Evolutionary conservation across 345 rosid species (phyloP), one percentile per base, ranked within the genome.

Genomic region (Lagerstroemia speciosa): DNA sequence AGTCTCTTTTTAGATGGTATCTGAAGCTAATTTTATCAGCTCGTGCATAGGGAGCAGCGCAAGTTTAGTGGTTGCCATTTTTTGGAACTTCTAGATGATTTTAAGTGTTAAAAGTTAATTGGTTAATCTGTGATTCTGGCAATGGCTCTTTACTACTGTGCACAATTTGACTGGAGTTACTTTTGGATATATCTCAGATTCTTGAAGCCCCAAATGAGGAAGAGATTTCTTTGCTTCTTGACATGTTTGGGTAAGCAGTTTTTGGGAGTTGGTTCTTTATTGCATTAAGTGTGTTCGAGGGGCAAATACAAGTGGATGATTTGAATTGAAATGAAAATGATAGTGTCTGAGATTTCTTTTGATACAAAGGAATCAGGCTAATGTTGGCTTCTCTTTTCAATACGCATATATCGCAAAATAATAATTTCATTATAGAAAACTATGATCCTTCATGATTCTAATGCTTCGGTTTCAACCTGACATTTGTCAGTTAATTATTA

Each of bases 181-280:
- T 37, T n/a, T 65, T 38, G 48, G 29, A 14, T n/a, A 37, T 43
- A 33, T 24, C 31, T 83, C 90, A 94, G 99, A 94, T 94, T 82
- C 89, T 93, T 71, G 95, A 91, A 83, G 87, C 97, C 61, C 97
- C 98, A 70, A 89, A 65, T 64, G 98, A 89, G 30, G 96, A 89
- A 78, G 98, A 93, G 78, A 76, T 93, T 78, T 79, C 96, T 71
- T 85, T 89, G 78, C 89, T 93, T 58, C 83, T 86, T 84, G 95
- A 85, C 77, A 76, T 93, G 79, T 91, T 88, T 80, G 78, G 93
- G 99, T 89, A 78, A 84, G 93, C 48, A 32, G 36, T 36, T 53
- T 19, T 26, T 29, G 20, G 34, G 45, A 20, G 22, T 8, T 68
- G 12, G 33, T 27, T 16, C 6, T 68, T 22, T n/a, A 55, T 22